phyloP scores from a whole-genome alignment of 495 filamentous ascomycete species.

The Penicillium canariense region DNA sequence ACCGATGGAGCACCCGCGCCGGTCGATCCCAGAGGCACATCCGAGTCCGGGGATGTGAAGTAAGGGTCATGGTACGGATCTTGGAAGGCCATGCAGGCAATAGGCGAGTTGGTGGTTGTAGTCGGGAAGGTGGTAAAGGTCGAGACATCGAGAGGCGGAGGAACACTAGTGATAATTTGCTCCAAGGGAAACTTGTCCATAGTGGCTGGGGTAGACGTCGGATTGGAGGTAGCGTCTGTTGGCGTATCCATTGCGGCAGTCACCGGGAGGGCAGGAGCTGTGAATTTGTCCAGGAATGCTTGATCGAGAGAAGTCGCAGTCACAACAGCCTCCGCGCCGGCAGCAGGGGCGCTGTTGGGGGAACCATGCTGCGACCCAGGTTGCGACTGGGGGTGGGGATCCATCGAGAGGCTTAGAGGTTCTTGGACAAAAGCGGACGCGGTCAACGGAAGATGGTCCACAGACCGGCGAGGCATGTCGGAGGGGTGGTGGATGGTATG shows the following conservation, averaged over 20 bases:
- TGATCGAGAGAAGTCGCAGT: constrained; percentile 59
- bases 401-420: constrained; percentile 25
- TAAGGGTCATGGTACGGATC: constrained; percentile 43
- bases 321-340: constrained; percentile 58
- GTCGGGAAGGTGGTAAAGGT: constrained; percentile 36
- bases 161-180: constrained; percentile 38
- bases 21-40: constrained; percentile 64
- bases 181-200: constrained; percentile 39
- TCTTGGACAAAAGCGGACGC: constrained; percentile 43
- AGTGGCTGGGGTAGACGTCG: constrained; percentile 24
- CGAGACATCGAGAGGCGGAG: constrained; percentile 39
- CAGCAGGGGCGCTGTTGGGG: constrained; percentile 55
- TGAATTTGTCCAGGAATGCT: constrained; percentile 54
- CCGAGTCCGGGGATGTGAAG: constrained; percentile 56
- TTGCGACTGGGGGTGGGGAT: constrained; percentile 19
- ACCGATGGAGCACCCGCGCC: constrained; percentile 61
- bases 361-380: constrained; percentile 65
- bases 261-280: constrained; percentile 41
- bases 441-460: constrained; percentile 61
- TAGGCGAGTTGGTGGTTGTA: constrained; percentile 35
- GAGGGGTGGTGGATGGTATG: constrained; percentile 65
- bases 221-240: constrained; percentile 16
- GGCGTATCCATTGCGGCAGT: constrained; percentile 38
- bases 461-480: constrained; percentile 61
- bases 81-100: constrained; percentile 44